Conservation (phyloP, 2,329 filamentous ascomycete species). For the Colletotrichum eleusines region DNA sequence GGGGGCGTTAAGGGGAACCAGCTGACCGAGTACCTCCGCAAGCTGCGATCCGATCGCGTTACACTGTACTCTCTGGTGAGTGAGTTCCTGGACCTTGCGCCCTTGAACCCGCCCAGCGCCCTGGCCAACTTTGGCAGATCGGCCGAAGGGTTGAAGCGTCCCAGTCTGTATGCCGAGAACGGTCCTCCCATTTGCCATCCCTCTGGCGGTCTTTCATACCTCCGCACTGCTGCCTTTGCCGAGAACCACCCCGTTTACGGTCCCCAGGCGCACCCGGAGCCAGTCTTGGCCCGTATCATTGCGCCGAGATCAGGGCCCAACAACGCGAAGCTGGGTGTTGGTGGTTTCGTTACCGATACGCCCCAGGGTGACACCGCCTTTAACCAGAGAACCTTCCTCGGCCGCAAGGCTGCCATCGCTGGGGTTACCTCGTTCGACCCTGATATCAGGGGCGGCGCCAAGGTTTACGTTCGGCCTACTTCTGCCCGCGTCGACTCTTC, state of each 20-base stretch:
- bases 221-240: constrained; percentile 66
- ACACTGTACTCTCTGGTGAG: constrained; percentile 67
- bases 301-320: constrained; percentile 54
- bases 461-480: constrained; percentile 63
- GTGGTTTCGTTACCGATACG: constrained; percentile 63
- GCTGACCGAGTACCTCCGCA: constrained; percentile 64
- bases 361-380: constrained; percentile 58
- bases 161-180: constrained; percentile 61
- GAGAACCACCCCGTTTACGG: constrained; percentile 73
- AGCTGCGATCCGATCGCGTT: constrained; percentile 63
- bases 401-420: constrained; percentile 42
- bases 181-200: constrained; percentile 73
- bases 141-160: constrained; percentile 39
- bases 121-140: constrained; percentile 47
- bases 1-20: constrained; percentile 63
- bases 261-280: constrained; percentile 63
- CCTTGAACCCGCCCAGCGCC: constrained; percentile 54
- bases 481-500: constrained; percentile 61
- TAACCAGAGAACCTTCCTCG: constrained; percentile 48
- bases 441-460: constrained; percentile 63
- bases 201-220: constrained; percentile 72
- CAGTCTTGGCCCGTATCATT: constrained; percentile 65
- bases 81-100: constrained; percentile 72
- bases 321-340: constrained; percentile 63
- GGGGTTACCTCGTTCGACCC: constrained; percentile 61